These are phyloP conservation scores for Flueggea neowawraea DNA, from an alignment of 441 rosid genomes.

Conservation along the genomic window DNA sequence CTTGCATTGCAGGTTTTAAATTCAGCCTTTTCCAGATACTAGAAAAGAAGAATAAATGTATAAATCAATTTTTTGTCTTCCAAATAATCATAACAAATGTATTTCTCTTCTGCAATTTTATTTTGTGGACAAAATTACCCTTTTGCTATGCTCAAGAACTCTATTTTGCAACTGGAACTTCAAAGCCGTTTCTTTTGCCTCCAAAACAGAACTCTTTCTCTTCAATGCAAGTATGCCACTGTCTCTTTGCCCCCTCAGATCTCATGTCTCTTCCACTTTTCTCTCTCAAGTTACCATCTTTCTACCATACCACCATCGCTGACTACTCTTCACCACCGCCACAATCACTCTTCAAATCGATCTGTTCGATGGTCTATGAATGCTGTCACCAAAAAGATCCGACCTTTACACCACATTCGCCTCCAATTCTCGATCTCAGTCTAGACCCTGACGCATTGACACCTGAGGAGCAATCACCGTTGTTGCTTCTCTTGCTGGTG, in stretches of 20 bases:
- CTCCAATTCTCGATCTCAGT: slow-evolving; percentile 38
- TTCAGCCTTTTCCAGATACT: too few relatives aligned
- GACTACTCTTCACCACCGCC: slow-evolving; percentile 17
- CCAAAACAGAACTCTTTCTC: too few relatives aligned
- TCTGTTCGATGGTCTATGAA: slow-evolving; percentile 49
- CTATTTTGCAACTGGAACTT: too few relatives aligned
- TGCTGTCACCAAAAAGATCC: slow-evolving; percentile 44
- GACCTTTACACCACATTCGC: slow-evolving; percentile 18
- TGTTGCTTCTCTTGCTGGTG: slow-evolving; percentile 70
- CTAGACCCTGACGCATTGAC: slow-evolving; percentile 46
- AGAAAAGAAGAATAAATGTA: too few relatives aligned
- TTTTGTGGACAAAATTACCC: too few relatives aligned
- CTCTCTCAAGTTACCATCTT: slow-evolving; percentile 20
- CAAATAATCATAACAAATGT: too few relatives aligned
- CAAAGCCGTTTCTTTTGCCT: too few relatives aligned
- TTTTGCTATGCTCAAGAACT: too few relatives aligned
- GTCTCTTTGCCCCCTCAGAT: slow-evolving; percentile 24
- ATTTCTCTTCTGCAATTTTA: too few relatives aligned
- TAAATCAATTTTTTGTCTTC: too few relatives aligned
- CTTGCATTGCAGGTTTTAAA: too few relatives aligned
- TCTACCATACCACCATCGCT: slow-evolving; percentile 8
- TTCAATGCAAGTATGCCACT: background rate
- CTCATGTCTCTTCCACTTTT: slow-evolving; percentile 11
- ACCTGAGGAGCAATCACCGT: slow-evolving; percentile 64
- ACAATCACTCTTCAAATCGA: slow-evolving; percentile 41